Evolutionary conservation across 108 stramenopile species (phyloP).

Genomic region (Skeletonema tropicum): DNA sequence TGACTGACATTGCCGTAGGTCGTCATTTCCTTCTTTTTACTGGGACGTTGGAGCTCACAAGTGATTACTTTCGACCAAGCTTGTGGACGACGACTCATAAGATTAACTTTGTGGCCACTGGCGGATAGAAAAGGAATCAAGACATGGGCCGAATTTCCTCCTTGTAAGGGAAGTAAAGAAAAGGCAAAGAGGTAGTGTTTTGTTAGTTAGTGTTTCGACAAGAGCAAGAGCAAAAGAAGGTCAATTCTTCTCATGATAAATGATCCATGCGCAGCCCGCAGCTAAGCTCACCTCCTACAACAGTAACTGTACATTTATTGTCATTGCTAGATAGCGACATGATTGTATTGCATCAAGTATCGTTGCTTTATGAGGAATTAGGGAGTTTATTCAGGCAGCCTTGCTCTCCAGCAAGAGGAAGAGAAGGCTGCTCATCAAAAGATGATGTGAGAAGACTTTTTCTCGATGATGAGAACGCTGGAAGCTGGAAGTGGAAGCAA

Average conservation of each 20-base stretch:
- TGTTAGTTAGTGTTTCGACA: not conserved
- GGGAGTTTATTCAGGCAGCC: too few species aligned
- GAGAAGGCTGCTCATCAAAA: too few species aligned
- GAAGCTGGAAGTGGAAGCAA: too few species aligned
- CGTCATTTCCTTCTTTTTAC: conserved; percentile 28
- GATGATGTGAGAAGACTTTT: too few species aligned
- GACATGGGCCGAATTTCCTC: conserved; percentile 53
- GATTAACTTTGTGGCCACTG: conserved; percentile 46
- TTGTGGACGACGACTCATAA: conserved; percentile 48
- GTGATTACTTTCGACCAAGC: conserved; percentile 38
- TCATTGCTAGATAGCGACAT: not conserved
- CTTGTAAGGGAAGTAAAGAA: not conserved
- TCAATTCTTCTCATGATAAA: not conserved
- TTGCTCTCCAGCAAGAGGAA: too few species aligned
- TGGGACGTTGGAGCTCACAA: conserved; percentile 38
- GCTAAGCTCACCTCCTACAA: conserved; percentile 11
- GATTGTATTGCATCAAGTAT: not conserved
- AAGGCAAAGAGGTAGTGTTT: not conserved
- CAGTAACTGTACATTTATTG: conserved; percentile 20
- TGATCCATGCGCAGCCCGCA: too few species aligned
- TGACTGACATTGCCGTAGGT: conserved; percentile 32
- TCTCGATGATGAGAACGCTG: too few species aligned
- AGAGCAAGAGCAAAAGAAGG: not conserved
- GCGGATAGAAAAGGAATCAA: conserved; percentile 50
- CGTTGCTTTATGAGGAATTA: not conserved